Evolutionary conservation across 2,329 filamentous ascomycete genomes (phyloP).

Genomic region (Botrytis hyacinthi): DNA sequence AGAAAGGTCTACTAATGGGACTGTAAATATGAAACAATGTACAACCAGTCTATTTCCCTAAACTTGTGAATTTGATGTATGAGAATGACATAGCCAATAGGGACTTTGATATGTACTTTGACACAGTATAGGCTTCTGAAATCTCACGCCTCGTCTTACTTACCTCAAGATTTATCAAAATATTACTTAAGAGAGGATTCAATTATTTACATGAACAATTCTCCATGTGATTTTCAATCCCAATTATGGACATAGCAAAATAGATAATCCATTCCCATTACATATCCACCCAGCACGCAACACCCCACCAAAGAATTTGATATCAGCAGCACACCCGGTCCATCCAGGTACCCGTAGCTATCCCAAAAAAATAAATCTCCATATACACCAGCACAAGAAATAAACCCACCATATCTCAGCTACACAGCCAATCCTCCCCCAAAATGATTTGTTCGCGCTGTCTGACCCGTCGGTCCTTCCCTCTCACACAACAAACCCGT

Average conservation of each 20-base stretch:
- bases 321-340: slow-evolving; percentile 27
- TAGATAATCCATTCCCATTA: background rate
- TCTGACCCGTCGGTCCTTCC: slow-evolving; percentile 45
- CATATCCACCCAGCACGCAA: background rate
- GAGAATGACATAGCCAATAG: background rate
- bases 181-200: no score
- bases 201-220: background rate
- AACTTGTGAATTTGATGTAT: background rate
- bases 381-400: slow-evolving; percentile 30
- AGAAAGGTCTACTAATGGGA: background rate
- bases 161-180: no score
- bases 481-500: slow-evolving; percentile 21
- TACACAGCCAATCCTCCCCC: slow-evolving; percentile 3
- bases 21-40: slow-evolving; percentile 22
- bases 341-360: slow-evolving; percentile 28
- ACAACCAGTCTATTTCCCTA: background rate
- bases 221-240: background rate
- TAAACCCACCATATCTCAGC: slow-evolving; percentile 24
- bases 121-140: background rate
- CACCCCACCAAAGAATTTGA: slow-evolving; percentile 26
- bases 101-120: background rate
- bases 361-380: slow-evolving; percentile 31
- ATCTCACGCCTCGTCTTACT: background rate
- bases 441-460: slow-evolving; percentile 46
- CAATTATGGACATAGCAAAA: background rate